Conservation (phyloP, 371 early-diverging fungal species). For the Apophysomyces sp. region DNA sequence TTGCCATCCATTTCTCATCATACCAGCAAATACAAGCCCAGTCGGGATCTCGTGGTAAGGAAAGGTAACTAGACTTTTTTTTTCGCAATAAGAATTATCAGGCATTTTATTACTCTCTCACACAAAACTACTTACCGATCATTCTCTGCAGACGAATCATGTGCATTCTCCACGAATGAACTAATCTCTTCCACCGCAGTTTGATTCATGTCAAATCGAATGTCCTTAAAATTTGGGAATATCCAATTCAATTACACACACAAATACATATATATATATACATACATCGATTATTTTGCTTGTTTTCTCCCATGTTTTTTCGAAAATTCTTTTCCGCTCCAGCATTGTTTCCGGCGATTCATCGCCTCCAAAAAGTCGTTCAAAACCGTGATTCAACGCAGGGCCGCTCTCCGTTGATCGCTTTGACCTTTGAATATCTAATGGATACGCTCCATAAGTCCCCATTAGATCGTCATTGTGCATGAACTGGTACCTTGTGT, state of each 20-base stretch:
- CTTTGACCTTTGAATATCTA: too few species aligned
- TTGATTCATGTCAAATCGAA: conserved; percentile 55
- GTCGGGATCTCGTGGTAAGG: conserved; percentile 68
- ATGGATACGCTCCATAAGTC: too few species aligned
- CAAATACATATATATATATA: not conserved
- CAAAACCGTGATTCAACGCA: conserved; percentile 33
- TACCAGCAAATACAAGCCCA: conserved; percentile 67
- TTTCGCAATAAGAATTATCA: not conserved
- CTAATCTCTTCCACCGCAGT: conserved; percentile 36
- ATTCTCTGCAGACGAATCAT: conserved; percentile 14
- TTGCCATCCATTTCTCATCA: not conserved
- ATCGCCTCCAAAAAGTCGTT: conserved; percentile 42
- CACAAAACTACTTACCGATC: conserved; percentile 6
- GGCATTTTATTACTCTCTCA: not conserved
- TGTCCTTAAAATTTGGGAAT: conserved; percentile 24
- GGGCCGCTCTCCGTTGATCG: conserved; percentile 2
- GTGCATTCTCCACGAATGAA: conserved; percentile 47
- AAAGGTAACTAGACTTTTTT: conserved; percentile 19
- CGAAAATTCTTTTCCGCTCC: conserved; percentile 35
- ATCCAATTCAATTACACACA: too few species aligned
- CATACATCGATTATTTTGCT: conserved; percentile 45
- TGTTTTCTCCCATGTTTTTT: conserved; percentile 38
- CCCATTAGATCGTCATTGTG: not conserved
- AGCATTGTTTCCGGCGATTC: conserved; percentile 44
- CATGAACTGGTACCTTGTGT: not conserved